These are phyloP conservation scores for Phanerodontia chrysosporium DNA, from an alignment of 768 basidiomycete genomes.

Conservation along the genomic window DNA sequence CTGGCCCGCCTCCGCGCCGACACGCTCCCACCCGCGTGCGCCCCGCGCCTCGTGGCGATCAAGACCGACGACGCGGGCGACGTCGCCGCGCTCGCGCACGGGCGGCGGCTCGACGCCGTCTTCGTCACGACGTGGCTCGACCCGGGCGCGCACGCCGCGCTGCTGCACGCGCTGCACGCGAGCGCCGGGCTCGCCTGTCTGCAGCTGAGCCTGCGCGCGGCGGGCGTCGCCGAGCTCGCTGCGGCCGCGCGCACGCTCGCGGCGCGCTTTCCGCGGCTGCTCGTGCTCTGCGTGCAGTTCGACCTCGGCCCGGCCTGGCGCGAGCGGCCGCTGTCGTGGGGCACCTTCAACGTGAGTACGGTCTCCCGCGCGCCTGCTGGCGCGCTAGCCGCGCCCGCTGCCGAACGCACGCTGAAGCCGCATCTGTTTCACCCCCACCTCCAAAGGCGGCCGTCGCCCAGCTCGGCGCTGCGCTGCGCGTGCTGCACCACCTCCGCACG, in stretches of 20 bases:
- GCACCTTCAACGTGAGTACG: neutral
- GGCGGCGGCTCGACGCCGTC: conserved; percentile 9
- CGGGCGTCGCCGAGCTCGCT: neutral
- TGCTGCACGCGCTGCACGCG: neutral
- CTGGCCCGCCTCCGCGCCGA: neutral
- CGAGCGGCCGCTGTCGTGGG: neutral
- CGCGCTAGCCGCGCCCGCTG: too few relatives aligned
- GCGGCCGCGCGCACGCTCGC: neutral
- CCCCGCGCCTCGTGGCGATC: conserved; percentile 20
- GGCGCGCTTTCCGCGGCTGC: neutral
- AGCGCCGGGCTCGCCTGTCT: neutral
- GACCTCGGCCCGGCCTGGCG: neutral
- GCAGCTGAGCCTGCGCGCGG: neutral
- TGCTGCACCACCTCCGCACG: conserved; percentile 10
- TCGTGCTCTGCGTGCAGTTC: neutral
- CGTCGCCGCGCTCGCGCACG: neutral
- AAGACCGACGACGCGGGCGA: conserved; percentile 12
- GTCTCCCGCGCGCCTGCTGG: too few relatives aligned
- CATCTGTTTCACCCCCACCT: conserved; percentile 5
- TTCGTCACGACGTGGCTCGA: neutral
- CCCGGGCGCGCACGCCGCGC: neutral
- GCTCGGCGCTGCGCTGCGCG: conserved; percentile 12
- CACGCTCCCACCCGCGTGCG: conserved; percentile 7
- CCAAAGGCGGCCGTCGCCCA: conserved; percentile 15
- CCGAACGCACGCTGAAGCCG: neutral